A percentile compares a stretch with the other conserved stretches of the same genome.
phyloP scores from a whole-genome alignment of 352 stramenopile species.

The Pythium pectinolyticum region DNA sequence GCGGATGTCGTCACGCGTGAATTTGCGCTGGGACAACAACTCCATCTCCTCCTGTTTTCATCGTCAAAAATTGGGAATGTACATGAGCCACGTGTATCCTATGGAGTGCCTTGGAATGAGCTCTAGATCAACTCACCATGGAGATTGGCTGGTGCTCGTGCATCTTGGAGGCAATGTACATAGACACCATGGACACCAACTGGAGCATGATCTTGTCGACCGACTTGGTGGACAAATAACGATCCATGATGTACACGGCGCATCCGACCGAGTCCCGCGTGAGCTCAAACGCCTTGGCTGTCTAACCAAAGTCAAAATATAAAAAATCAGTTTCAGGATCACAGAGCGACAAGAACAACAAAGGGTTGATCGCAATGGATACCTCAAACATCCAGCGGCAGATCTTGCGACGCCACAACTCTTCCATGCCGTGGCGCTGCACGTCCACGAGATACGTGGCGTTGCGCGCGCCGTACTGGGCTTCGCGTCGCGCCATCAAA shows the following conservation, averaged over 20 bases:
- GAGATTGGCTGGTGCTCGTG: conserved; percentile 52
- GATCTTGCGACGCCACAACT: conserved; percentile 43
- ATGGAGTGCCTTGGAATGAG: not conserved
- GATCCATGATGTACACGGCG: conserved; percentile 49
- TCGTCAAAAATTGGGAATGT: too few relatives aligned
- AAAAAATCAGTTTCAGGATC: too few relatives aligned
- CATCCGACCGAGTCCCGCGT: conserved; percentile 46
- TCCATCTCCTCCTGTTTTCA: conserved; percentile 59
- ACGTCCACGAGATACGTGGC: conserved; percentile 35
- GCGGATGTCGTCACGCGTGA: conserved; percentile 41
- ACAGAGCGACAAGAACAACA: too few relatives aligned
- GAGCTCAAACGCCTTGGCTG: conserved; percentile 48
- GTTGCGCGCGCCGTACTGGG: conserved; percentile 26
- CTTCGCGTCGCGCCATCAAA: conserved; percentile 32
- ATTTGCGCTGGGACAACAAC: conserved; percentile 46
- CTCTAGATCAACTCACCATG: conserved; percentile 29
- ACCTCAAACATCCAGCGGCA: conserved; percentile 58
- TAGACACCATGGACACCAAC: conserved; percentile 49
- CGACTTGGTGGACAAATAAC: conserved; percentile 40
- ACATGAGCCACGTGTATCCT: too few relatives aligned
- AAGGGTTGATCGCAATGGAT: not conserved
- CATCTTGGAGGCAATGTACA: conserved; percentile 59
- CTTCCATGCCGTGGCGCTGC: conserved; percentile 46
- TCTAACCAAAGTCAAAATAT: too few relatives aligned
- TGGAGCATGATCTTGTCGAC: conserved; percentile 58